These are phyloP conservation scores for Myriosclerotinia scirpicola DNA, from an alignment of 2,329 filamentous ascomycete genomes.

Conservation along the genomic window DNA sequence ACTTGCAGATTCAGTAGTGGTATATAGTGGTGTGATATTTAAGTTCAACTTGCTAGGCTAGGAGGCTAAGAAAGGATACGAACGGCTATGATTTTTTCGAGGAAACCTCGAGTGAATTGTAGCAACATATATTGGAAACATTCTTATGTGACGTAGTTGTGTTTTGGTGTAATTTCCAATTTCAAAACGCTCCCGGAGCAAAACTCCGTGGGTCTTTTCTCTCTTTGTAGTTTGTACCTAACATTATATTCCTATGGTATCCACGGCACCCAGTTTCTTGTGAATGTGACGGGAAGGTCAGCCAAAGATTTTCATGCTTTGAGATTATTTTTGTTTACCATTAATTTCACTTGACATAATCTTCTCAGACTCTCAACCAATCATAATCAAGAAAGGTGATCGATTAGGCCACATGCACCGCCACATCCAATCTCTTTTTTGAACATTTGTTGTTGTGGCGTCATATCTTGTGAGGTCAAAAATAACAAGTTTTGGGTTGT, in stretches of 20 bases:
- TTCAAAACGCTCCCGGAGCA: neutral
- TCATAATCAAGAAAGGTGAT: neutral
- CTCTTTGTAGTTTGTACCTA: neutral
- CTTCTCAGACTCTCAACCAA: neutral
- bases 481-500: conserved; percentile 6
- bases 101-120: conserved; percentile 3
- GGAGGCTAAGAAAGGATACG: neutral
- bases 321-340: neutral
- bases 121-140: conserved; percentile 9
- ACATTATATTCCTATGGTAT: too few species aligned
- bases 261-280: neutral
- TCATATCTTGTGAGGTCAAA: neutral
- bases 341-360: conserved; percentile 3
- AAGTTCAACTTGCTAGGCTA: too few species aligned
- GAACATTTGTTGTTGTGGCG: neutral
- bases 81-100: neutral
- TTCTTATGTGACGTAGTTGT: conserved; percentile 11
- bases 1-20: neutral
- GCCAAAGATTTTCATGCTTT: conserved; percentile 2
- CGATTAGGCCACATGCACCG: conserved; percentile 2
- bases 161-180: neutral
- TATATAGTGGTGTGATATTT: neutral
- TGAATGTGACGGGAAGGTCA: neutral
- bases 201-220: neutral
- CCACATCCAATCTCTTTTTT: neutral